phyloP scores from a whole-genome alignment of 2,329 filamentous ascomycete species.

The Colletotrichum lini region DNA sequence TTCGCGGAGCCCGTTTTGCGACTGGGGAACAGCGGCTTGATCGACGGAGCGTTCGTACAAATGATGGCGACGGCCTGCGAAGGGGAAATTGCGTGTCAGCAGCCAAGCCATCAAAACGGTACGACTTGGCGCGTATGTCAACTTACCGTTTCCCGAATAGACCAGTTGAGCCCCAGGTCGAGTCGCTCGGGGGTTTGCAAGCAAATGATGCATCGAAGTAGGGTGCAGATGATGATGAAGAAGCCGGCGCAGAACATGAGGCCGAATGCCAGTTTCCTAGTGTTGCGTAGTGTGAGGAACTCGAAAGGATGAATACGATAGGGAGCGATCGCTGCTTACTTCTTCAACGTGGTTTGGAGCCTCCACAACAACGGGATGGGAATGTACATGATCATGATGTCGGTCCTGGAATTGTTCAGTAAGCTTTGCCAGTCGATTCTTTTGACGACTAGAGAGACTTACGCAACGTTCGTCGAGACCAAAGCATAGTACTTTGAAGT shows the following conservation, averaged over 20 bases:
- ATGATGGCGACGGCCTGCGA: constrained; percentile 29
- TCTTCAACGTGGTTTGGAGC: constrained; percentile 31
- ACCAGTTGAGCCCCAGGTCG: constrained; percentile 39
- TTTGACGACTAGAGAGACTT: neutral
- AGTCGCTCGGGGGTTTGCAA: constrained; percentile 33
- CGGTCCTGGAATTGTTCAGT: neutral
- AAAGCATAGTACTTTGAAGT: constrained; percentile 36
- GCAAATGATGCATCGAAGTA: constrained; percentile 40
- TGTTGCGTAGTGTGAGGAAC: neutral
- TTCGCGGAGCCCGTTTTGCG: constrained; percentile 26
- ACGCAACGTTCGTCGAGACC: constrained; percentile 32
- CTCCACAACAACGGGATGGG: constrained; percentile 36
- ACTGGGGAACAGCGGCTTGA: constrained; percentile 33
- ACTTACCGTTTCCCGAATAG: constrained; percentile 39
- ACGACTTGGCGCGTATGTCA: too few relatives aligned
- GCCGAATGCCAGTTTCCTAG: constrained; percentile 39
- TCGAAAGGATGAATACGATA: neutral
- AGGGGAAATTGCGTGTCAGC: neutral
- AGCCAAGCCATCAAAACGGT: too few relatives aligned
- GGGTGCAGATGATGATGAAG: constrained; percentile 42
- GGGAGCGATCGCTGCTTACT: neutral
- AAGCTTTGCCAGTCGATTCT: too few relatives aligned
- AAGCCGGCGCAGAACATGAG: constrained; percentile 43
- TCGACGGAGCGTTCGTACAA: constrained; percentile 37
- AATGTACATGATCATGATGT: constrained; percentile 37